Conservation (phyloP, 768 basidiomycete genomes). For the Clavaria fumosa region DNA sequence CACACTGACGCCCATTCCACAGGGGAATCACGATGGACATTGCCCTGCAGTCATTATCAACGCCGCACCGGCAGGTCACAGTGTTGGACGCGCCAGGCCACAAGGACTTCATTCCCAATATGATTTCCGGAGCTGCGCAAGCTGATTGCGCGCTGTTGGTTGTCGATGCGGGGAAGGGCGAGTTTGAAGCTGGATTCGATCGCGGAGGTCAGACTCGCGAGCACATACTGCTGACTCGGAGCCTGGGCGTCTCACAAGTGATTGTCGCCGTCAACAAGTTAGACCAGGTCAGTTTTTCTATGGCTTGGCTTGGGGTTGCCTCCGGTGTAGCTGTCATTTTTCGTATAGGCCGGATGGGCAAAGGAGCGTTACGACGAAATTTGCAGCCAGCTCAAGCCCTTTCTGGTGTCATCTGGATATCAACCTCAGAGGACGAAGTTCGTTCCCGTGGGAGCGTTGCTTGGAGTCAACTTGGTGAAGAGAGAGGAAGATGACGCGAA, state of each 20-base stretch:
- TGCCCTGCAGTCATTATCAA: slow-evolving; percentile 64
- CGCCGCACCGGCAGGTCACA: slow-evolving; percentile 64
- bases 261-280: slow-evolving; percentile 92
- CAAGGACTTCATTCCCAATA: slow-evolving; percentile 95
- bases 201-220: slow-evolving; percentile 92
- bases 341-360: slow-evolving; percentile 70
- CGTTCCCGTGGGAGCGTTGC: slow-evolving; percentile 81
- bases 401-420: slow-evolving; percentile 83
- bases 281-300: slow-evolving; percentile 49
- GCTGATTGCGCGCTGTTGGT: slow-evolving; percentile 92
- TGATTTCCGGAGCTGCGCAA: slow-evolving; percentile 97
- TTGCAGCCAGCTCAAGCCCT: slow-evolving; percentile 52
- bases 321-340: not conserved
- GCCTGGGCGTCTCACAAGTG: slow-evolving; percentile 82
- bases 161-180: slow-evolving; percentile 77
- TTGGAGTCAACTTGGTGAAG: slow-evolving; percentile 67
- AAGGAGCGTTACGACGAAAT: slow-evolving; percentile 78
- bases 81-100: slow-evolving; percentile 98
- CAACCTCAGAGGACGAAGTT: slow-evolving; percentile 63
- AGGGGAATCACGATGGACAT: slow-evolving; percentile 99
- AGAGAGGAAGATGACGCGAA: slow-evolving; percentile 31
- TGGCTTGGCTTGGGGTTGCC: not conserved
- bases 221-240: slow-evolving; percentile 81
- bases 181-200: slow-evolving; percentile 93
- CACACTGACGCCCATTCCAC: slow-evolving; percentile 3